These are phyloP conservation scores for Fusarium fujikuroi DNA, from an alignment of 2,329 filamentous ascomycete genomes.

Conservation along the genomic window DNA sequence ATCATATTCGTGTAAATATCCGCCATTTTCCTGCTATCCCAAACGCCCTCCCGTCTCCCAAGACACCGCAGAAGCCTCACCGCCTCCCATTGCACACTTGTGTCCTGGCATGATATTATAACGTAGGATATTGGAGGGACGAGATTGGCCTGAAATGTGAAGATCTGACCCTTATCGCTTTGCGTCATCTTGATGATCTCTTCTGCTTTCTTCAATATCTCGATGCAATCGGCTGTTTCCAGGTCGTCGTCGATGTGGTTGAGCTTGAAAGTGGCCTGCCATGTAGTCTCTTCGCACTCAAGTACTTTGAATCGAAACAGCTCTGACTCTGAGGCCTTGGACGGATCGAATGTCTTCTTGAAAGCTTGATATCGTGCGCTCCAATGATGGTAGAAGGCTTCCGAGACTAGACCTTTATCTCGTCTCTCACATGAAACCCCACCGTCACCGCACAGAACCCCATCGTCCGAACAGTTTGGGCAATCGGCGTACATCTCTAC, in stretches of 20 bases:
- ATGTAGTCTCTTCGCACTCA: constrained; percentile 3
- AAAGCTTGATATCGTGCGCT: not conserved
- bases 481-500: not conserved
- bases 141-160: constrained; percentile 11
- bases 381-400: constrained; percentile 8
- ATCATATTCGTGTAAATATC: constrained; percentile 16
- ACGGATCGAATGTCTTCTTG: not conserved
- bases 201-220: not conserved
- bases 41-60: constrained; percentile 12
- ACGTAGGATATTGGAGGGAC: constrained; percentile 11
- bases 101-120: constrained; percentile 17
- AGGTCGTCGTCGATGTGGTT: not conserved
- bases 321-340: not conserved
- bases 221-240: not conserved
- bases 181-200: not conserved
- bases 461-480: not conserved
- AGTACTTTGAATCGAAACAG: not conserved
- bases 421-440: not conserved
- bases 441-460: not conserved
- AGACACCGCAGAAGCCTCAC: not conserved
- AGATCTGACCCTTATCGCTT: not conserved
- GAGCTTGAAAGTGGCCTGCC: constrained; percentile 1
- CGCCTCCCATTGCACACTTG: constrained; percentile 7
- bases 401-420: not conserved
- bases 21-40: constrained; percentile 23